These are phyloP conservation scores for Allantophomopsis cytisporea DNA, from an alignment of 2,329 filamentous ascomycete genomes.

Conservation along the genomic window DNA sequence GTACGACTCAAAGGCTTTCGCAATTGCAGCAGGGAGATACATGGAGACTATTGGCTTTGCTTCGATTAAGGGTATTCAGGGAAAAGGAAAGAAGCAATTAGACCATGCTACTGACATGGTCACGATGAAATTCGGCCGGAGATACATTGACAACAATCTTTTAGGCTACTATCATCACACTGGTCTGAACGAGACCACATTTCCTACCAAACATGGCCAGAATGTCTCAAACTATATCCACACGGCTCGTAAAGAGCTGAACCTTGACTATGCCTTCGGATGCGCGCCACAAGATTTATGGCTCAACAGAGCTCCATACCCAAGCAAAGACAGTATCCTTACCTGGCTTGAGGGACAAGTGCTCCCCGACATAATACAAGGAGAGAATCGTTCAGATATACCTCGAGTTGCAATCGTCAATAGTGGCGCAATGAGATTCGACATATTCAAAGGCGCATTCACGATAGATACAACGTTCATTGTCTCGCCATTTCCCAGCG, in stretches of 20 bases:
- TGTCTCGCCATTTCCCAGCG: conserved; percentile 76
- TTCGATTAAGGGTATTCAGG: conserved; percentile 55
- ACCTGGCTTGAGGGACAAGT: conserved; percentile 67
- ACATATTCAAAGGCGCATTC: conserved; percentile 86
- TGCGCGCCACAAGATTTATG: conserved; percentile 73
- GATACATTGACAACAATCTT: conserved; percentile 91
- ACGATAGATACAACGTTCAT: conserved; percentile 79
- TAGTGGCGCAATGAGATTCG: conserved; percentile 85
- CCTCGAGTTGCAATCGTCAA: conserved; percentile 69
- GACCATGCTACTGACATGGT: conserved; percentile 18
- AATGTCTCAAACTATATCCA: conserved; percentile 60
- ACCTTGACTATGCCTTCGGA: conserved; percentile 64
- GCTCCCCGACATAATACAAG: conserved; percentile 52
- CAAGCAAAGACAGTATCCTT: conserved; percentile 62
- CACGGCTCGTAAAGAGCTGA: conserved; percentile 52
- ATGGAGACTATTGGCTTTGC: conserved; percentile 93
- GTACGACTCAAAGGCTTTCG: conserved; percentile 68
- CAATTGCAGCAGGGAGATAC: conserved; percentile 78
- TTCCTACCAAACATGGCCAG: conserved; percentile 61
- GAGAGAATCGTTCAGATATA: conserved; percentile 39
- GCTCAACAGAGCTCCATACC: conserved; percentile 69
- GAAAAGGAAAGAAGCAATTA: conserved; percentile 13
- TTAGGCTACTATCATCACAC: conserved; percentile 75
- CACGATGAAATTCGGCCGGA: conserved; percentile 50
- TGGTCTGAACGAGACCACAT: conserved; percentile 54